Evolutionary conservation across 1,284 basidiomycete genomes (phyloP), one percentile per base, ranked within the genome.

Genomic region (Heterobasidion parviporum): DNA sequence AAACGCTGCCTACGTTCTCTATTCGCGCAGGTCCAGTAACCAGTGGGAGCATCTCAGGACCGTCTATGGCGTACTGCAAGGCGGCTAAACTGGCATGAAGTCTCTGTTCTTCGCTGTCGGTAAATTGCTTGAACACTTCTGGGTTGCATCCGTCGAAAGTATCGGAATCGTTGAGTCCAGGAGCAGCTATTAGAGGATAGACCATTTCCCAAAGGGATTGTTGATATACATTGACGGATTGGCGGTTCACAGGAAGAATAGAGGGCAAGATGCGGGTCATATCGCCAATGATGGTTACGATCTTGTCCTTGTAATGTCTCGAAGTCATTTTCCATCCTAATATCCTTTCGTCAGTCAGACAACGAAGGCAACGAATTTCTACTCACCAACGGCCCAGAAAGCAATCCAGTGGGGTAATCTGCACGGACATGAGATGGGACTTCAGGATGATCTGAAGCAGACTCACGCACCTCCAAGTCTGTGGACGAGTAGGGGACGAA

Each of bases 351-450:
- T 41, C 12, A 41, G 38, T 41, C 38, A 10, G 26, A 41, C 38
- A 41, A 41, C 38, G 4, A 12, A 41, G 10, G 38, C 38, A 41
- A 41, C 7, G 38, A 41, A 41, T 12, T 41, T 12, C 10, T 26
- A 10, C n/a, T 41, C n/a, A 41, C 38, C 75, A 26, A 70, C 67
- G 32, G 75, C 74, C 76, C 76, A 78, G 56, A 67, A 79, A 1
- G 76, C 73, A 3, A 78, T 65, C 77, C 76, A 79, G 35, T 69
- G 69, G 0, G 68, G 70, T 18, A 78, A 59, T 50, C 76, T 77
- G 48, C 36, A 41, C 10, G n/a, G 38, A 7, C 38, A 41, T 10
- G 38, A 41, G 10, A n/a, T 10, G 5, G 43, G 48, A 9, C 61
- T 46, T 51, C 16, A 48, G 35, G 26, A 44, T 14, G 50, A 52